Evolutionary conservation across 1,139 yeast genomes (phyloP).

Genomic region (Neolecta irregularis): DNA sequence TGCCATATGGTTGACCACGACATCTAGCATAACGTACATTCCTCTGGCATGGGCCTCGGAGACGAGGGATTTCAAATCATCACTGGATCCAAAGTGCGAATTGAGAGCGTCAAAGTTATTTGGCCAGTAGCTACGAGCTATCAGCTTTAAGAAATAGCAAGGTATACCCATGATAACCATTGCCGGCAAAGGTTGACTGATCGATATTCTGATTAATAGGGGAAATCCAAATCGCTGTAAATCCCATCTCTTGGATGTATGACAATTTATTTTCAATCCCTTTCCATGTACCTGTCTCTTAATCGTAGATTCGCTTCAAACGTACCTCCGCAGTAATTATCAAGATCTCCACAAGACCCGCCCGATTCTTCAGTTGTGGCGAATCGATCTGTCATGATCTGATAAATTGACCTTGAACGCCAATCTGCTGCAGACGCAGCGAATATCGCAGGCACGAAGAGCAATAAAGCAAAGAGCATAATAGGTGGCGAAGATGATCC

Average conservation of each 20-base stretch:
- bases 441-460: neutral
- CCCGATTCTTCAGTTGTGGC: constrained; percentile 12
- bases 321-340: constrained; percentile 15
- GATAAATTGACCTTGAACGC: constrained; percentile 14
- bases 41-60: constrained; percentile 12
- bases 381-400: constrained; percentile 14
- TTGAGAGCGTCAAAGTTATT: constrained; percentile 10
- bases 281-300: constrained; percentile 13
- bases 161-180: constrained; percentile 14
- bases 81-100: constrained; percentile 11
- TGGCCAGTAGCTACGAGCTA: constrained; percentile 15
- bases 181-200: constrained; percentile 8
- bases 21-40: constrained; percentile 14
- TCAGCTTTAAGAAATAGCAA: no score
- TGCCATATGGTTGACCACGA: constrained; percentile 13
- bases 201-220: constrained; percentile 13
- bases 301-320: no score
- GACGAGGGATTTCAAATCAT: constrained; percentile 10
- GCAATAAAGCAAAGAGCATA: neutral
- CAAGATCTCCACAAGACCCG: constrained; percentile 8
- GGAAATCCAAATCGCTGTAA: constrained; percentile 15
- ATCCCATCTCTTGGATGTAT: constrained; percentile 14
- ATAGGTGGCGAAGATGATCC: no score
- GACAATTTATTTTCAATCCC: constrained; percentile 11
- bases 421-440: constrained; percentile 10